Evolutionary conservation across 108 stramenopile genomes (phyloP), one percentile per base, ranked within the genome.

Genomic region (Fistulifera solaris): DNA sequence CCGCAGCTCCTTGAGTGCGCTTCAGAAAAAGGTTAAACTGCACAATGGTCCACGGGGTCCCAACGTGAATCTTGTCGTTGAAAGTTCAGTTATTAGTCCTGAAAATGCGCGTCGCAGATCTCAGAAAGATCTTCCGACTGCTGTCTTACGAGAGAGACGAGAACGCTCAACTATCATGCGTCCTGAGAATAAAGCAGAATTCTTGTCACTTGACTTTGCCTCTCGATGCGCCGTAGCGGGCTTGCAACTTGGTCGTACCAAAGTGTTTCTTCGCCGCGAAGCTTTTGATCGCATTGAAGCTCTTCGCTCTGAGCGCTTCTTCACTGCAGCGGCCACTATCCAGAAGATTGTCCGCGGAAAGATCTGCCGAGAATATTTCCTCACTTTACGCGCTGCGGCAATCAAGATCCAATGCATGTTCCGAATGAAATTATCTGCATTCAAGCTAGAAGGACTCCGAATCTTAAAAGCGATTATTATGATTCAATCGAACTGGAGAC

Each of bases 221-320:
- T 76, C 79, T 21, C 62, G 87, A 38, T 89, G 83, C 40, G 83
- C 87, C 18, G 75, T 85, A 53, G 87, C 83, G 17, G 90, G 90
- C 40, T 44, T 87, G 14, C 94, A 95, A 58, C 71, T 95, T 3
- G 94, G 94, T 16, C 65, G 75, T n/a, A 90, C 84, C 42, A 92
- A 92, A 54, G 89, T 95, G 0, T 95, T 95, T 58, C 61, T 95
- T 24, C 86, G 89, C 19, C 83, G 89, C 28, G 79, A 82, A 52
- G 89, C 89, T 21, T 90, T 93, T 61, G 94, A 95, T 55, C 64
- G 80, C 1, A 80, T 95, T 23, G 94, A 95, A 65, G 59, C 65
- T 19, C 27, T 83, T 50, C 71, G 86, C 0, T 70, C 81, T 6
- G 83, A 72, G 56, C 76, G 73, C 51, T 85, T 89, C 51, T 78